These are phyloP conservation scores for Nannochloropsis granulata DNA, from an alignment of 108 stramenopile species.

Conservation along the genomic window DNA sequence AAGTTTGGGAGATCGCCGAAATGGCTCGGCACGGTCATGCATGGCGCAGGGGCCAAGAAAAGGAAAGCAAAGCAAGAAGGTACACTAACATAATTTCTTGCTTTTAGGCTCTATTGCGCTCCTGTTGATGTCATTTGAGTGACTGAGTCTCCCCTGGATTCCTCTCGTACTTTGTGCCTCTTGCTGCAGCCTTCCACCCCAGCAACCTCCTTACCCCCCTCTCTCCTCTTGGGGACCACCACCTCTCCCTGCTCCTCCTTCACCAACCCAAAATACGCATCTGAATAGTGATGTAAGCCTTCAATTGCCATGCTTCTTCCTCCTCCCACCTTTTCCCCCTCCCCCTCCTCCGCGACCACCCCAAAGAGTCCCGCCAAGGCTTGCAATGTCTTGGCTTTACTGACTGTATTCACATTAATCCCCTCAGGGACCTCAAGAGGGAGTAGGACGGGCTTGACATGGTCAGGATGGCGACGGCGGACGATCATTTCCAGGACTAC, in stretches of 20 bases:
- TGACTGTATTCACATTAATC: not conserved
- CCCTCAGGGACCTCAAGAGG: not conserved
- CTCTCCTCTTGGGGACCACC: not conserved
- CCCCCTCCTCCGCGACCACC: not conserved
- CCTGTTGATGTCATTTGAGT: no score
- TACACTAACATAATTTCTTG: no score
- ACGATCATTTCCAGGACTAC: slow-evolving; percentile 88
- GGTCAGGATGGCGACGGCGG: slow-evolving; percentile 46
- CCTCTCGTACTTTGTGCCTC: not conserved
- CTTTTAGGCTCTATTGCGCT: no score
- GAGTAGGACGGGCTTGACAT: slow-evolving; percentile 12
- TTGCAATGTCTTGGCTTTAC: not conserved
- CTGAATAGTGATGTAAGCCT: not conserved
- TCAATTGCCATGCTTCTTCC: not conserved
- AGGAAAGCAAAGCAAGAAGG: no score
- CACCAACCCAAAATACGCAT: not conserved
- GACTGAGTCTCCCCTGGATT: not conserved
- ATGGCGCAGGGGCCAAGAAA: no score
- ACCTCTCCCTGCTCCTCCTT: not conserved
- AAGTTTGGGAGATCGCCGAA: no score
- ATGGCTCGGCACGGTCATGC: no score
- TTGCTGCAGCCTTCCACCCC: not conserved
- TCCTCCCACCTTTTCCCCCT: no score
- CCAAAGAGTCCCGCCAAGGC: not conserved
- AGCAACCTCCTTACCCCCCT: not conserved